Evolutionary conservation across 1,284 basidiomycete species (phyloP).

Genomic region (Coniophora puteana): DNA sequence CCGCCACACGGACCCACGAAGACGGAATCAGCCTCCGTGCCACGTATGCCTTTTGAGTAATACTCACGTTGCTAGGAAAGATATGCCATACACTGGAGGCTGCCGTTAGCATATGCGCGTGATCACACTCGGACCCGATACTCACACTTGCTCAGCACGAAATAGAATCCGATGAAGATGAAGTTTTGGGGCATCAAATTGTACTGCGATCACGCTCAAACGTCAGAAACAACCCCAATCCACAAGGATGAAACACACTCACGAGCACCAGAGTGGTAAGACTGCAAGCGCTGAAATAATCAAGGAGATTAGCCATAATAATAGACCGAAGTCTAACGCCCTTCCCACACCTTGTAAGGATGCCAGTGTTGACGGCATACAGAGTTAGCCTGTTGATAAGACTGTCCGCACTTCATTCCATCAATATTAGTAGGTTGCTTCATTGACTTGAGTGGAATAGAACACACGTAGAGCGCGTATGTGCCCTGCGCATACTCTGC

Average conservation of each 20-base stretch:
- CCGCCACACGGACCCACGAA: too few relatives aligned
- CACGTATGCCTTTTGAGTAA: slow-evolving; percentile 2
- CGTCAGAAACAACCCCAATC: not conserved
- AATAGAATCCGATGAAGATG: slow-evolving; percentile 56
- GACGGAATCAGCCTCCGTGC: slow-evolving; percentile 7
- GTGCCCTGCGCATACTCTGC: slow-evolving; percentile 43
- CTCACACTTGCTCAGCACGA: slow-evolving; percentile 63
- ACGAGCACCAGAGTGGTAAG: slow-evolving; percentile 55
- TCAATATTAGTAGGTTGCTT: not conserved
- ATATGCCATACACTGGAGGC: slow-evolving; percentile 58
- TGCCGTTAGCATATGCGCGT: slow-evolving; percentile 1
- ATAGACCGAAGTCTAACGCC: too few relatives aligned
- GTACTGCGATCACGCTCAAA: slow-evolving; percentile 36
- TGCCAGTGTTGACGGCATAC: slow-evolving; percentile 49
- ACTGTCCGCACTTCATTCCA: slow-evolving; percentile 45
- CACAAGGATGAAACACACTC: slow-evolving; percentile 16
- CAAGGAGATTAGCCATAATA: too few relatives aligned
- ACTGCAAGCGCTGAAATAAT: slow-evolving; percentile 55
- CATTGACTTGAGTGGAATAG: not conserved
- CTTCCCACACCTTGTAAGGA: slow-evolving; percentile 53
- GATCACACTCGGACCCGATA: slow-evolving; percentile 2
- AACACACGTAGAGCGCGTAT: slow-evolving; percentile 33
- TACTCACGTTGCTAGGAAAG: slow-evolving; percentile 62
- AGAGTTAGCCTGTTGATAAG: slow-evolving; percentile 52
- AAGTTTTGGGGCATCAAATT: slow-evolving; percentile 52